Conservation (phyloP, 257 asterid species). For the Haberlea rhodopensis region DNA sequence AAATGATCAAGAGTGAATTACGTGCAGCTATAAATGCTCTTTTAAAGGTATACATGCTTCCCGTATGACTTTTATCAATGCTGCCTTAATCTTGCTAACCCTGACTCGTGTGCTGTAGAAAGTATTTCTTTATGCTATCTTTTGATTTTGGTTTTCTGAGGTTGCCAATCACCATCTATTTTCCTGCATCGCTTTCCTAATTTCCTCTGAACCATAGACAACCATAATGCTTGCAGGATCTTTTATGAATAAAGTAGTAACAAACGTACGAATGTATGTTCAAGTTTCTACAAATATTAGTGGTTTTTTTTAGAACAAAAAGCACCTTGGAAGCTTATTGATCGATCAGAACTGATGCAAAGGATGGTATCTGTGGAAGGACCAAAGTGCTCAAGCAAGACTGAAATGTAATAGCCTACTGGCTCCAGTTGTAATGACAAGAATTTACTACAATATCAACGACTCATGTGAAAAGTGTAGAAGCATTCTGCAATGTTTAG, state of each 20-base stretch:
- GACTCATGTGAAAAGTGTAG: background rate
- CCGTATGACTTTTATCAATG: slow-evolving; percentile 8
- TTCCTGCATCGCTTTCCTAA: slow-evolving; percentile 1
- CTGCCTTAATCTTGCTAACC: background rate
- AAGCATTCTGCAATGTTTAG: background rate
- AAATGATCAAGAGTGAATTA: slow-evolving; percentile 61
- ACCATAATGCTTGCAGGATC: background rate
- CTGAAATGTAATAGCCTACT: background rate
- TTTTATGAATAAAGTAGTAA: background rate
- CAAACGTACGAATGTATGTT: background rate
- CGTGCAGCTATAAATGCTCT: slow-evolving; percentile 75
- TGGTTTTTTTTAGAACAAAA: background rate
- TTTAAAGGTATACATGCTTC: slow-evolving; percentile 54
- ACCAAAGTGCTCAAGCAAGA: background rate
- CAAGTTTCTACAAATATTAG: background rate
- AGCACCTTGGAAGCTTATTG: background rate
- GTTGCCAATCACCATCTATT: slow-evolving; percentile 1
- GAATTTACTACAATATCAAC: background rate
- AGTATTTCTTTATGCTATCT: background rate
- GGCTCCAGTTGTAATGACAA: slow-evolving; percentile 1
- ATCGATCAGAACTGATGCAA: background rate
- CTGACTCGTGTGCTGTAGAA: background rate
- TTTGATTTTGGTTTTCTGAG: background rate
- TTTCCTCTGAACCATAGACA: slow-evolving; percentile 10
- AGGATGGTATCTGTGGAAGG: background rate